Evolutionary conservation across 805 yeast genomes (phyloP).

Genomic region (Yamadazyma insecticola): DNA sequence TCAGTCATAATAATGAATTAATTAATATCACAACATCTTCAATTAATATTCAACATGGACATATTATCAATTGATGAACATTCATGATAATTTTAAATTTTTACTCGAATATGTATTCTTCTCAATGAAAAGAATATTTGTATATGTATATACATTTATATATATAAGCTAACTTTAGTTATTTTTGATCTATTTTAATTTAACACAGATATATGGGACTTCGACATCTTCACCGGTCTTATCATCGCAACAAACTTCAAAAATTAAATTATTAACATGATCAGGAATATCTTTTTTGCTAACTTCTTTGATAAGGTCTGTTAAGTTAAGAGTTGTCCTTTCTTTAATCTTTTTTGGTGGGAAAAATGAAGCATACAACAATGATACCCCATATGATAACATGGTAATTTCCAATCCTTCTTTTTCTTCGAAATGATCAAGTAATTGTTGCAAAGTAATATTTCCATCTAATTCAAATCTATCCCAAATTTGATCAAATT

Average conservation of each 20-base stretch:
- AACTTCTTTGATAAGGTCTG: slow-evolving; percentile 76
- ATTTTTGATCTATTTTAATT: slow-evolving; percentile 2
- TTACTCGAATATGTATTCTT: background rate
- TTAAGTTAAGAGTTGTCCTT: slow-evolving; percentile 60
- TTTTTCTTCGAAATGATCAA: slow-evolving; percentile 69
- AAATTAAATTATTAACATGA: slow-evolving; percentile 71
- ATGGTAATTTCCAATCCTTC: slow-evolving; percentile 87
- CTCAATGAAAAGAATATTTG: too few species aligned
- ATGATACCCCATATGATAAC: slow-evolving; percentile 87
- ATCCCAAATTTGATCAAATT: slow-evolving; percentile 91
- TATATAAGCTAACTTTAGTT: too few species aligned
- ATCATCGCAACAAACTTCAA: slow-evolving; percentile 93
- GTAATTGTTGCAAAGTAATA: slow-evolving; percentile 65
- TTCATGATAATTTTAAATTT: background rate
- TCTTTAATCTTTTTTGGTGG: slow-evolving; percentile 88
- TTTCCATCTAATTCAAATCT: slow-evolving; percentile 81
- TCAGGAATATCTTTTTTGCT: slow-evolving; percentile 76
- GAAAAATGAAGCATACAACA: slow-evolving; percentile 88
- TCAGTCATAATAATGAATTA: slow-evolving; percentile 72
- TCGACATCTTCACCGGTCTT: slow-evolving; percentile 92
- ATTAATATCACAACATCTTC: slow-evolving; percentile 54
- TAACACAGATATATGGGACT: slow-evolving; percentile 77
- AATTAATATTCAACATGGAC: slow-evolving; percentile 47
- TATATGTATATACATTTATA: background rate
- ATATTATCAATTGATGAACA: slow-evolving; percentile 15